Evolutionary conservation across 2,329 filamentous ascomycete species (phyloP).

Genomic region (Fusarium sp.): DNA sequence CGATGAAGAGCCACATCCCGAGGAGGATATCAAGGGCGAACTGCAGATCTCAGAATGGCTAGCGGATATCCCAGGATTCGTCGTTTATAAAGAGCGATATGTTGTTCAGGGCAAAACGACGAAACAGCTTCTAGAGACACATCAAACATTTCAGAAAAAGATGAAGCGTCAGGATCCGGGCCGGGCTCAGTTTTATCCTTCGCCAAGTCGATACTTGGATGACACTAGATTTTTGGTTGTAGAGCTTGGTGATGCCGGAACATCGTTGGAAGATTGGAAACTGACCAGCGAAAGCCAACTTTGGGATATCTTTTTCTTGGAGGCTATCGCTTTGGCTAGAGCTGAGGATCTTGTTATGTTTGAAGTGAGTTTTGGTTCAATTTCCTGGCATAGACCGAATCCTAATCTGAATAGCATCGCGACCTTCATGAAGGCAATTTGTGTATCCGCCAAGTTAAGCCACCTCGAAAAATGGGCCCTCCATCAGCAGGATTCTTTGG

Average conservation of each 20-base stretch:
- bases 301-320: conserved; percentile 73
- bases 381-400: background rate
- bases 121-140: conserved; percentile 67
- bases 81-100: conserved; percentile 74
- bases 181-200: conserved; percentile 71
- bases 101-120: conserved; percentile 69
- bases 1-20: conserved; percentile 69
- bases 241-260: conserved; percentile 73
- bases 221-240: conserved; percentile 71
- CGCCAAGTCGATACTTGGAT: conserved; percentile 69
- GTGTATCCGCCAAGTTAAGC: conserved; percentile 63
- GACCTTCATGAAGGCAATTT: conserved; percentile 75
- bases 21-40: conserved; percentile 68
- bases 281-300: conserved; percentile 63
- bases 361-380: conserved; percentile 59
- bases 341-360: conserved; percentile 70
- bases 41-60: conserved; percentile 73
- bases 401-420: conserved; percentile 62
- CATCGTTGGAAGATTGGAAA: conserved; percentile 69
- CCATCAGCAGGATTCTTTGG: conserved; percentile 61
- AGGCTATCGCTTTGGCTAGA: conserved; percentile 69
- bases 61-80: conserved; percentile 73
- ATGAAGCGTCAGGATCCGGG: conserved; percentile 67
- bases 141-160: conserved; percentile 67
- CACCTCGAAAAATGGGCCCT: conserved; percentile 50